phyloP scores from a whole-genome alignment of 2,329 filamentous ascomycete genomes.

The Gaeumannomyces tritici region DNA sequence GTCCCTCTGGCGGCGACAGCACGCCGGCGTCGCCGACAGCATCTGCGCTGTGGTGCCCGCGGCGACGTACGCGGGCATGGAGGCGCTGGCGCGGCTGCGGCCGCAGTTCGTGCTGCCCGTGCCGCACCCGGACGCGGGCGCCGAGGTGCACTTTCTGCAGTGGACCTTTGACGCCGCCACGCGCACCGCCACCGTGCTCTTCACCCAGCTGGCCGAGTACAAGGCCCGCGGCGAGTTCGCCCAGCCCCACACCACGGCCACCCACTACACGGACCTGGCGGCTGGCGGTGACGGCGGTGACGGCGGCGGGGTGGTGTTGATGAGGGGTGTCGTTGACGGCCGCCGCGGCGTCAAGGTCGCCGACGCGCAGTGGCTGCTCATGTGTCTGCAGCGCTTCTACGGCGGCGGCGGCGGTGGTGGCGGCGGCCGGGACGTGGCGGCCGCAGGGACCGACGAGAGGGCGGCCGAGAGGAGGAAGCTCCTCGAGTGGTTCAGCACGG shows the following conservation, averaged over 20 bases:
- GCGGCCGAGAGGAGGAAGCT: conserved; percentile 56
- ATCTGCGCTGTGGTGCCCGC: conserved; percentile 78
- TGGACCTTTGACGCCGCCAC: conserved; percentile 75
- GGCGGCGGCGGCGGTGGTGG: too few relatives aligned
- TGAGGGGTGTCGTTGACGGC: conserved; percentile 73
- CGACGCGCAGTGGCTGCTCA: conserved; percentile 81
- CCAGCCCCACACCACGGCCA: conserved; percentile 86
- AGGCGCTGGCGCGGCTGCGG: conserved; percentile 58
- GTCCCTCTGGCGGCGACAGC: conserved; percentile 80
- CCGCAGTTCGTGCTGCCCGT: conserved; percentile 90
- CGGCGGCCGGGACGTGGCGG: conserved; percentile 46
- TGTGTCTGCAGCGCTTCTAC: conserved; percentile 95
- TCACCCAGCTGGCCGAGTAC: conserved; percentile 89
- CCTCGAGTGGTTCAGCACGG: conserved; percentile 71
- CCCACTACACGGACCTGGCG: conserved; percentile 77
- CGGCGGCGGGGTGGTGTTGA: conserved; percentile 78
- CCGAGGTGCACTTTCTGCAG: conserved; percentile 93
- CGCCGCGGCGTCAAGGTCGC: conserved; percentile 67
- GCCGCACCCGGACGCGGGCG: conserved; percentile 53
- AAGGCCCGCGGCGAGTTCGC: conserved; percentile 85
- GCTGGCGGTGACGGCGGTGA: conserved; percentile 73
- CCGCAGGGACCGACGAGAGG: conserved; percentile 33
- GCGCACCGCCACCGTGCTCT: conserved; percentile 67
- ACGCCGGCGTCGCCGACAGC: conserved; percentile 59
- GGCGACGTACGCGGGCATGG: conserved; percentile 64